Evolutionary conservation across 2,329 filamentous ascomycete species (phyloP).

Genomic region (Cadophora sp.): DNA sequence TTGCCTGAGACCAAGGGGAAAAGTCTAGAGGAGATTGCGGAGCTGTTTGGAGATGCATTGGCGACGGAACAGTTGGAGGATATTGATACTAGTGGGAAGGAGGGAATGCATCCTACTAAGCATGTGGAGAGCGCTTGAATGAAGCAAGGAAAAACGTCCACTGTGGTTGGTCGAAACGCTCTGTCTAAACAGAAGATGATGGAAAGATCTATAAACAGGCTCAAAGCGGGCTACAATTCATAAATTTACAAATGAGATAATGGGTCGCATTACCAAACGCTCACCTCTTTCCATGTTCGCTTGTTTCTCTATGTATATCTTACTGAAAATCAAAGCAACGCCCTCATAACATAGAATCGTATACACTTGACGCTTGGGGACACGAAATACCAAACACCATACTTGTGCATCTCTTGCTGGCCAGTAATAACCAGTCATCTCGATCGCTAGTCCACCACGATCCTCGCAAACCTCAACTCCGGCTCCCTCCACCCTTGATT

Average conservation of each 20-base stretch:
- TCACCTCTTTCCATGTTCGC: background rate
- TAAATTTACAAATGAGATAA: background rate
- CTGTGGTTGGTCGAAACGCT: background rate
- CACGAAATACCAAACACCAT: background rate
- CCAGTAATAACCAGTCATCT: background rate
- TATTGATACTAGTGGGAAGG: conserved; percentile 14
- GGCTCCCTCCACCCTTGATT: conserved; percentile 14
- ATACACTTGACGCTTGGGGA: no score
- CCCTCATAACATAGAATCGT: background rate
- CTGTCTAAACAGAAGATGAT: background rate
- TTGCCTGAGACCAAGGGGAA: conserved; percentile 73
- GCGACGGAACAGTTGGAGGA: conserved; percentile 18
- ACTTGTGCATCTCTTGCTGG: background rate
- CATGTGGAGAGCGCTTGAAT: background rate
- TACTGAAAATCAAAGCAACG: background rate
- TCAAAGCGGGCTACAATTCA: background rate
- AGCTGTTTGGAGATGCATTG: conserved; percentile 37
- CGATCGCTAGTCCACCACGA: background rate
- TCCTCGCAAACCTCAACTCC: conserved; percentile 19
- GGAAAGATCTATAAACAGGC: background rate
- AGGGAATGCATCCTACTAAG: background rate
- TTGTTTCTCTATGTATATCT: background rate
- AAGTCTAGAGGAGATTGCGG: conserved; percentile 62
- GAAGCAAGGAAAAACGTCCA: background rate
- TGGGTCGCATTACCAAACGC: background rate